Evolutionary conservation across 495 filamentous ascomycete species (phyloP), one percentile per base, ranked within the genome.

Genomic region (Rostrohypoxylon terebratum): DNA sequence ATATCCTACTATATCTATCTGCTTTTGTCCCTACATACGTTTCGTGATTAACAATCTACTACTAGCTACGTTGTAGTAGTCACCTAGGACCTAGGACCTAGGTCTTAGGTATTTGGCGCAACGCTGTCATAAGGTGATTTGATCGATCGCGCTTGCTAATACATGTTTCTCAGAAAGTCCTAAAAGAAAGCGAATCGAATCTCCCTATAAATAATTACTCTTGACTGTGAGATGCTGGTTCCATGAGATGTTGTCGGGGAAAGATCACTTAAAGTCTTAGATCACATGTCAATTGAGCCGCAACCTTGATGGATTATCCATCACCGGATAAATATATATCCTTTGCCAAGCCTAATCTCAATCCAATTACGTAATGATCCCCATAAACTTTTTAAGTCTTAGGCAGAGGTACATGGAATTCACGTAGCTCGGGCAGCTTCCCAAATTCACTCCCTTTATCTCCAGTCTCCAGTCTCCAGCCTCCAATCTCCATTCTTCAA

Each of bases 301-400:
- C 23, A 53, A 14, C 23, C 11, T 5, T 51, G 10, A 10, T 23
- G 20, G 47, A 21, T 1, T 25, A 51, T 25, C 10, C 21, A 8
- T 9, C 4, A 1, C 11, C 48, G 48, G 48, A 53, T 28, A 53
- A 53, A 28, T 16, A 31, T 53, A 28, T 53, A 14, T 31, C 48
- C 48, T 11, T 3, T 14, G 47, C 13, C 48, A 53, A 53, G 10
- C 48, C 23, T 5, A 23, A 31, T 23, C 23, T 28, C 23, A 6
- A 4, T n/a, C 0, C 6, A 13, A 53, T 53, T 53, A 53, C 48
- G 6, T 53, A 53, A 53, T 31, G 1, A 8, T 23, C 48, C 14
- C 48, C 48, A 53, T 53, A 53, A 53, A 53, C 21, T n/a, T n/a
- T n/a, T n/a, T n/a, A n/a, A n/a, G n/a, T n/a, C n/a, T 50, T 50